Evolutionary conservation across 257 asterid species (phyloP).

Genomic region (Schizonepeta tenuifolia): DNA sequence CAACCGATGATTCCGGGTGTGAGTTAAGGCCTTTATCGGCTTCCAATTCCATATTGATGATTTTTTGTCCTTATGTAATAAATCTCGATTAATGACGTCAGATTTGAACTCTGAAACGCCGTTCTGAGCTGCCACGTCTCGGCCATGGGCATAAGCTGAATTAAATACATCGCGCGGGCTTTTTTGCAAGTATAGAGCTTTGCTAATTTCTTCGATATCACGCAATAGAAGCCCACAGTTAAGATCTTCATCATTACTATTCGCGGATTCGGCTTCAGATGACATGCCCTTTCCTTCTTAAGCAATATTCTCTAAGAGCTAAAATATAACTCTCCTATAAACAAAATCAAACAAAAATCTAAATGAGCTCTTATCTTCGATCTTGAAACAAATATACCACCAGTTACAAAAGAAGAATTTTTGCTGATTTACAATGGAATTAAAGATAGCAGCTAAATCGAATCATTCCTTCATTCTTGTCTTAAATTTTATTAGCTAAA

Average conservation of each 20-base stretch:
- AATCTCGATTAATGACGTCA: slow-evolving; percentile 35
- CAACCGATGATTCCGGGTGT: slow-evolving; percentile 55
- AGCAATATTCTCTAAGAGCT: neutral
- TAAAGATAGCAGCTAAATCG: slow-evolving; percentile 14
- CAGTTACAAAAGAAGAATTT: neutral
- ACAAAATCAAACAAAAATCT: neutral
- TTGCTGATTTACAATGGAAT: slow-evolving; percentile 13
- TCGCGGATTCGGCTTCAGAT: slow-evolving; percentile 34
- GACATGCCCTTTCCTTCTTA: slow-evolving; percentile 36
- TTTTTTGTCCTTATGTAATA: slow-evolving; percentile 55
- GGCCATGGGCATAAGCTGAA: slow-evolving; percentile 37
- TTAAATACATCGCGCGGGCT: slow-evolving; percentile 46
- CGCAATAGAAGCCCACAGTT: slow-evolving; percentile 60
- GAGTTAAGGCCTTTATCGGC: slow-evolving; percentile 73
- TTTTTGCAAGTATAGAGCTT: slow-evolving; percentile 70
- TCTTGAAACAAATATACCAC: slow-evolving; percentile 10
- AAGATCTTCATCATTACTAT: slow-evolving; percentile 45
- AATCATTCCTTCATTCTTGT: slow-evolving; percentile 11
- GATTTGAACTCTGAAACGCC: slow-evolving; percentile 40
- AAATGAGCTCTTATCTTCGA: slow-evolving; percentile 11
- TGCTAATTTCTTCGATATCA: slow-evolving; percentile 84
- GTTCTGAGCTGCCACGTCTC: slow-evolving; percentile 32
- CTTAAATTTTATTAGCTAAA: neutral
- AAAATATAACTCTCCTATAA: neutral
- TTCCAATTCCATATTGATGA: slow-evolving; percentile 87